Percentiles rank a stretch among this genome's conserved stretches.
Conservation (phyloP, 495 filamentous ascomycete genomes). For the Bacidia gigantensis region DNA sequence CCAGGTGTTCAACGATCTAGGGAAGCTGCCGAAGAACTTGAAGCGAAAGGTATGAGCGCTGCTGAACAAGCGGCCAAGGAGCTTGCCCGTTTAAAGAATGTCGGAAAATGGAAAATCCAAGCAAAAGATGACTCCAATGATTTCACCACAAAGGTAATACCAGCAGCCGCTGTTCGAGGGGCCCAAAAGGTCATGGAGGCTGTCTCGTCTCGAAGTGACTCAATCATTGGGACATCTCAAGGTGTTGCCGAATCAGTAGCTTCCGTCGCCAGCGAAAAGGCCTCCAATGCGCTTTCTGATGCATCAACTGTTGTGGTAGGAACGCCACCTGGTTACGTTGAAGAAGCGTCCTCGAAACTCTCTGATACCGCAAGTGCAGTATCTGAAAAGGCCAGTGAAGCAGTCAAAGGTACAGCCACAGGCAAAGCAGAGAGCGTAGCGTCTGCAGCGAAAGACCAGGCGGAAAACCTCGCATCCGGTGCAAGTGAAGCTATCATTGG, state of each 20-base stretch:
- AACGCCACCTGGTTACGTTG: constrained; percentile 15
- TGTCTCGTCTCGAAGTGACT: constrained; percentile 27
- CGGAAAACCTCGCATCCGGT: constrained; percentile 10
- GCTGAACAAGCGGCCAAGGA: constrained; percentile 76
- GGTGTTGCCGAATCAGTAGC: constrained; percentile 23
- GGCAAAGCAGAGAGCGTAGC: constrained; percentile 23
- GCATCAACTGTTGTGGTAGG: constrained; percentile 23
- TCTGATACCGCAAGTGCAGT: constrained; percentile 6
- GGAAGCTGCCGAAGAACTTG: constrained; percentile 50
- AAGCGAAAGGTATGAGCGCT: constrained; percentile 63
- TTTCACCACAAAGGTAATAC: constrained; percentile 46
- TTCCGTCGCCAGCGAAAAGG: constrained; percentile 20
- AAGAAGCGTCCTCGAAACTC: constrained; percentile 21
- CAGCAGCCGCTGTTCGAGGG: constrained; percentile 30
- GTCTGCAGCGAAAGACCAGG: constrained; percentile 20
- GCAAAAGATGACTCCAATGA: constrained; percentile 63
- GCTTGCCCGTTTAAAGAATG: constrained; percentile 67
- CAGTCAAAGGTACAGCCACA: constrained; percentile 23
- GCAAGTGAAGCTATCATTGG: constrained; percentile 20
- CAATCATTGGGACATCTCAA: constrained; percentile 25
- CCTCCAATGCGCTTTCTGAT: constrained; percentile 23
- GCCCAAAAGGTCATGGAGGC: constrained; percentile 28
- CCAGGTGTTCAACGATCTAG: constrained; percentile 57
- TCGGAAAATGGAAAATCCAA: constrained; percentile 72
- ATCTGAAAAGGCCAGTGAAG: constrained; percentile 8